Evolutionary conservation across 164 flowering plant genomes (phyloP).

Genomic region (Malania oleifera): DNA sequence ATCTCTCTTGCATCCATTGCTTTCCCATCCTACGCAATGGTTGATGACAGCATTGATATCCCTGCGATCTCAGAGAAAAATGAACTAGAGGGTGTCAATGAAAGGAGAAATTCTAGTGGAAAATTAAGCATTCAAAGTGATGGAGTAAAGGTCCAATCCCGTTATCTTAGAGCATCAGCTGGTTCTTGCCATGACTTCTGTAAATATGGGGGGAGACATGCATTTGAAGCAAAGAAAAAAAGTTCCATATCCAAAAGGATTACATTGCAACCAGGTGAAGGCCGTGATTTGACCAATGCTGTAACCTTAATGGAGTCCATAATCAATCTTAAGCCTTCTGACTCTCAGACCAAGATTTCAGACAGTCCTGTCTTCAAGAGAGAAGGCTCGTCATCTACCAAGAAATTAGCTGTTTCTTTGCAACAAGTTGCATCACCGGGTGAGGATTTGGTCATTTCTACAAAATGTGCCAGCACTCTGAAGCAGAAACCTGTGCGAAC

Average conservation of each 20-base stretch:
- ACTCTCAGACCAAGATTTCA: no score
- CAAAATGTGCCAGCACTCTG: background rate
- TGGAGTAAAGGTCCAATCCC: constrained; percentile 1
- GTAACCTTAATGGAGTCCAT: background rate
- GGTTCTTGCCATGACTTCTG: constrained; percentile 37
- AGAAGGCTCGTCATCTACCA: background rate
- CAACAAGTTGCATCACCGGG: background rate
- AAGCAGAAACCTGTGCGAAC: constrained; percentile 10
- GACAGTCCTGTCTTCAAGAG: background rate
- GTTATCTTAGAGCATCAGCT: constrained; percentile 1
- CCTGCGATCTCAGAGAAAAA: constrained; percentile 6
- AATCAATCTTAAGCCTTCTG: background rate
- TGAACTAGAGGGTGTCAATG: background rate
- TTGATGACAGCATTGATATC: constrained; percentile 2
- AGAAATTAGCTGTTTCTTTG: background rate
- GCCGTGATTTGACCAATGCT: background rate
- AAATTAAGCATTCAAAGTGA: background rate
- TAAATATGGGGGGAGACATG: constrained; percentile 22
- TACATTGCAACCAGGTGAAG: background rate
- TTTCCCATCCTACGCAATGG: constrained; percentile 11
- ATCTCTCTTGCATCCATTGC: no score
- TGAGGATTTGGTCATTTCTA: constrained; percentile 1
- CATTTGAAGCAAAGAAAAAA: constrained; percentile 9
- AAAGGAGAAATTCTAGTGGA: constrained; percentile 13
- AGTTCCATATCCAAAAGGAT: background rate